A percentile compares a stretch with the other conserved stretches of the same genome.
phyloP scores from a whole-genome alignment of 208 protist species.

The Crithidia fasciculata region DNA sequence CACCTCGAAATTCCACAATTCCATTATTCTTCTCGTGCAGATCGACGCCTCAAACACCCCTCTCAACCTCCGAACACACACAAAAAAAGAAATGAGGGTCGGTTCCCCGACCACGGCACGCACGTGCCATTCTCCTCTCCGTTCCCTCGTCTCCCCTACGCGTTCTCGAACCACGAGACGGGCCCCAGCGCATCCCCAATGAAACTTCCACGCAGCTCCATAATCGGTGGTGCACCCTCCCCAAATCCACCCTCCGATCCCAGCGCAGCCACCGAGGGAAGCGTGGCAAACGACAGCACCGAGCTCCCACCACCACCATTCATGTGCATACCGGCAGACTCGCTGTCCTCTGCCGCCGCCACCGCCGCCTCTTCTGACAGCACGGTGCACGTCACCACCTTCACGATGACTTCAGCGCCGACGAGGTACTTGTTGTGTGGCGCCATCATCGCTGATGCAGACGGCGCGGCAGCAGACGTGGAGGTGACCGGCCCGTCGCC shows the following conservation, averaged over 20 bases:
- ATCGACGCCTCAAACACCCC: too few relatives aligned
- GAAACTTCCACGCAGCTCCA: conserved; percentile 78
- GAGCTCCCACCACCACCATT: conserved; percentile 1
- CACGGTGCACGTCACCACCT: conserved; percentile 57
- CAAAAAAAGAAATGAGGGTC: neutral
- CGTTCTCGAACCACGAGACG: conserved; percentile 69
- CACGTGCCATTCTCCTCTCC: neutral
- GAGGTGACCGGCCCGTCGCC: too few relatives aligned
- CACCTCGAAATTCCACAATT: too few relatives aligned
- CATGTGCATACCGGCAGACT: too few relatives aligned
- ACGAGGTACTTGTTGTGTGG: conserved; percentile 64
- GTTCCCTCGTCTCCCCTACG: neutral
- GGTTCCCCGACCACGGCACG: too few relatives aligned
- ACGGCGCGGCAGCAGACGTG: too few relatives aligned
- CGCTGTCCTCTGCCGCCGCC: conserved; percentile 8
- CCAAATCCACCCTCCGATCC: neutral
- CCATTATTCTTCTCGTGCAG: too few relatives aligned
- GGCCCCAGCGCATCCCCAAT: conserved; percentile 76
- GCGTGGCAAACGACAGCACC: conserved; percentile 4
- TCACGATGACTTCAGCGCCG: conserved; percentile 74
- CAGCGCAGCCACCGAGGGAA: neutral
- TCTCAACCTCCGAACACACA: too few relatives aligned
- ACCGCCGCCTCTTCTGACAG: conserved; percentile 25
- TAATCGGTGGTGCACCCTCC: conserved; percentile 28
- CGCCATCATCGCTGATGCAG: neutral